phyloP scores from a whole-genome alignment of 345 rosid genomes.

The Viola odorata region DNA sequence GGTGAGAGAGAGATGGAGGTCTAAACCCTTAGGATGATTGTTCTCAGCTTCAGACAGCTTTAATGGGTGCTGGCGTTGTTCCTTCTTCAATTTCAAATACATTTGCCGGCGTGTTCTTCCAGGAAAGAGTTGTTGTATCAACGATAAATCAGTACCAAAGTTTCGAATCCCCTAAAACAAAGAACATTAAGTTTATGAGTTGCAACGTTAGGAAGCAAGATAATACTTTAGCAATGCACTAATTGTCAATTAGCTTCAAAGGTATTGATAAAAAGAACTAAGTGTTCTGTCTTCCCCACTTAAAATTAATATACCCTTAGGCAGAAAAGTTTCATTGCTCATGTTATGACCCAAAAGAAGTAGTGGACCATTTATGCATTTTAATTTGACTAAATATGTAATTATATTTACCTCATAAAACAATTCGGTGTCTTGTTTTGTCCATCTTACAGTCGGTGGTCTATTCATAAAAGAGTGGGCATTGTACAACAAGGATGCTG shows the following conservation, averaged over 20 bases:
- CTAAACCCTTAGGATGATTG: slow-evolving; percentile 49
- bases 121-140: slow-evolving; percentile 72
- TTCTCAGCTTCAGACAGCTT: slow-evolving; percentile 53
- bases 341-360: too few relatives aligned
- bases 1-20: background rate
- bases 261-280: too few relatives aligned
- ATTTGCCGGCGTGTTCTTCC: slow-evolving; percentile 61
- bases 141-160: slow-evolving; percentile 71
- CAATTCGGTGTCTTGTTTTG: slow-evolving; percentile 70
- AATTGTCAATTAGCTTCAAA: too few relatives aligned
- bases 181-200: background rate
- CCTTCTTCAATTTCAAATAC: slow-evolving; percentile 67
- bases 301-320: too few relatives aligned
- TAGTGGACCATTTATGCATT: too few relatives aligned
- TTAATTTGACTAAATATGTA: too few relatives aligned
- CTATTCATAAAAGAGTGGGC: slow-evolving; percentile 65
- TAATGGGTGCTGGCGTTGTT: slow-evolving; percentile 62
- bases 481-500: slow-evolving; percentile 38
- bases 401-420: slow-evolving; percentile 57
- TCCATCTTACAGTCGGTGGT: slow-evolving; percentile 60
- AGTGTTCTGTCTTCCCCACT: too few relatives aligned
- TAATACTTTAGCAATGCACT: too few relatives aligned
- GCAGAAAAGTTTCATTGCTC: too few relatives aligned
- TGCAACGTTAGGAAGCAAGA: too few relatives aligned
- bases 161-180: slow-evolving; percentile 54